Evolutionary conservation across 108 stramenopile genomes (phyloP), one percentile per base, ranked within the genome.

Genomic region (Hondaea fermentalgiana): DNA sequence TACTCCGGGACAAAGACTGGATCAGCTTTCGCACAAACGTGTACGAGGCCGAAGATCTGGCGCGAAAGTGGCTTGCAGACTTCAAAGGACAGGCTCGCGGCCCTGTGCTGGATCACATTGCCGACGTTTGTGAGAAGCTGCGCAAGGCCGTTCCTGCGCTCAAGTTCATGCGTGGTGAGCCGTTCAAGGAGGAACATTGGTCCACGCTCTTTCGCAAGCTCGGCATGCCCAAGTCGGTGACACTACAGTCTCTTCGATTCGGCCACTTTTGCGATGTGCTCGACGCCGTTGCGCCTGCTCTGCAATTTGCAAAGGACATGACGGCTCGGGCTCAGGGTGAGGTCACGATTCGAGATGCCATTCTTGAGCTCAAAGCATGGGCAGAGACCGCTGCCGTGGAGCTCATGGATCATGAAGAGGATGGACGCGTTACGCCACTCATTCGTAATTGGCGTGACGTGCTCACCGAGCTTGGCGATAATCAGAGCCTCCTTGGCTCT

Each of bases 121-220:
- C 72, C n/a, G 87, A 57, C 3, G 60, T 92, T 58, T 88, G 93
- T 16, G 94, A 94, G 6, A 25, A n/a, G 6, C 92, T 95, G 35
- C 92, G 89, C 64, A 92, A 89, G 51, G 92, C 93, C 5, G 72
- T 90, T 21, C 92, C 94, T 3, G 92, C 90, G 0, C 87, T 94
- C 5, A 94, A 95, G 87, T 94, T 92, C 88, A 93, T 92, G 87
- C 60, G 92, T 5, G 94, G 95, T n/a, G 93, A 94, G 45, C 90
- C 94, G 28, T 95, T 94, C 90, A 93, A 94, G 72, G 94, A 94
- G 83, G 94, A 94, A 44, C 95, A 95, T 72, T 95, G 95, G 95
- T 89, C 92, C 12, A 88, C 88, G 19, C 90, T 94, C 16, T 71
- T 95, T 17, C 90, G 92, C 25, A 94, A 94, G 89, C 93, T 94